Base-by-base conservation (phyloP, 2,329 filamentous ascomycete genomes). In the Aspergillus piperis region DNA sequence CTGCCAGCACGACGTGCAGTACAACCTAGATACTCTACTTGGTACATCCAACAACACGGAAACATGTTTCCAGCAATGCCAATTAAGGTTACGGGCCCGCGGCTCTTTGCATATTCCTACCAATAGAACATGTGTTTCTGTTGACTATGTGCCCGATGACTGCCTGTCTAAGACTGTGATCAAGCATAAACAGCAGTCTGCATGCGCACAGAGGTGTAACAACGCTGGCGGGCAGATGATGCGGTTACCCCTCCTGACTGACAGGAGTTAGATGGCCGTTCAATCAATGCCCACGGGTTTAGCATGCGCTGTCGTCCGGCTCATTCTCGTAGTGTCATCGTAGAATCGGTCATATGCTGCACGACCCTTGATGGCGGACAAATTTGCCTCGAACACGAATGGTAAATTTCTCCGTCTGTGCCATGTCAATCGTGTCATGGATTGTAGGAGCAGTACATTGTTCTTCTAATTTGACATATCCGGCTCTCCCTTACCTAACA, bases 81-180 rank as follows among this genome's bases (percentile, higher is more conserved):
- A 42, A 54, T 44, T 36, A 44, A 54, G 39, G 52, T 39, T 23
- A 54, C 32, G 47, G 11, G 13, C 17, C 44, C 30, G 19, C 54
- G 25, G 44, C 47, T 47, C 53, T 54, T 11, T 47, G 44, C 47
- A 57, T 49, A 38, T 21, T 52, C 38, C 50, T 49, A 21, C 61
- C 54, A 53, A 57, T 42, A 15, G n/a, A 19, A 19, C 41, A 49
- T 49, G 21, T 36, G 15, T 48, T 30, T 36, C n/a, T 44, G 38
- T 51, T 15, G 23, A 54, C 42, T 57, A 17, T 38, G 44, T 39
- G 49, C 49, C 55, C 36, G 25, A 52, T 27, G 38, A 6, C 36
- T 32, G 17, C 23, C 52, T 25, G 32, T 13, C 11, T 30, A 1
- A 17, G n/a, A 15, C n/a, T n/a, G 41, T 8, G 17, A 44, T n/a